These are phyloP conservation scores for Fusarium odoratissimum DNA, from an alignment of 2,329 filamentous ascomycete genomes.

Conservation along the genomic window DNA sequence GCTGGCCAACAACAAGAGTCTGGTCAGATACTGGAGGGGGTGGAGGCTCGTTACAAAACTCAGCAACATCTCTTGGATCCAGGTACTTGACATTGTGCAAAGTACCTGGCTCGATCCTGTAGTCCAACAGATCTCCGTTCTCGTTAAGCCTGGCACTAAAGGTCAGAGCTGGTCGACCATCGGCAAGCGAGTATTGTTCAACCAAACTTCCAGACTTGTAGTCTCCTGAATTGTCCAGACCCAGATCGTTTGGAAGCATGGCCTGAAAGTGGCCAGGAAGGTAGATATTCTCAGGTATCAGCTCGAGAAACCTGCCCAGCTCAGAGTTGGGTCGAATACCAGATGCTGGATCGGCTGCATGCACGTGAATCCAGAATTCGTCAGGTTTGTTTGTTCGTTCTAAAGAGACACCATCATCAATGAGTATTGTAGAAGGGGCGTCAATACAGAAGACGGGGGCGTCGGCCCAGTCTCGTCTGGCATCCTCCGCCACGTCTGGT, in stretches of 20 bases:
- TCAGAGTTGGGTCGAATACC: constrained; percentile 69
- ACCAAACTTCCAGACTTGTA: constrained; percentile 55
- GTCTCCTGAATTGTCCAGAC: constrained; percentile 45
- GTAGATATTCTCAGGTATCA: constrained; percentile 70
- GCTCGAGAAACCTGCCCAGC: constrained; percentile 70
- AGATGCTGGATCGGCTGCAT: constrained; percentile 83
- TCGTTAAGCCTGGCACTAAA: constrained; percentile 70
- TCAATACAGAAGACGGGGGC: constrained; percentile 80
- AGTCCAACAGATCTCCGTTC: constrained; percentile 64
- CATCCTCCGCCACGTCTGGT: constrained; percentile 58
- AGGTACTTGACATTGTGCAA: constrained; percentile 69
- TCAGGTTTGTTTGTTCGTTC: constrained; percentile 64
- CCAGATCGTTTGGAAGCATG: constrained; percentile 64
- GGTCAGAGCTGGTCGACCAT: constrained; percentile 65
- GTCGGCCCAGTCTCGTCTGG: constrained; percentile 69
- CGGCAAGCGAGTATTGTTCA: constrained; percentile 65
- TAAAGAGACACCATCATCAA: constrained; percentile 83
- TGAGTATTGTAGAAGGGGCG: constrained; percentile 71
- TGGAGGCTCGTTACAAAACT: constrained; percentile 54
- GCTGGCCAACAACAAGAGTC: constrained; percentile 48
- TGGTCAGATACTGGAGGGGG: constrained; percentile 34
- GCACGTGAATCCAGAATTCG: constrained; percentile 80
- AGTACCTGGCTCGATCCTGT: constrained; percentile 64
- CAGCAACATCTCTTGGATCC: constrained; percentile 62
- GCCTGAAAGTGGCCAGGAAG: constrained; percentile 66